Base-by-base conservation (phyloP, 169 alveolate genomes). In the Eimeria falciformis region DNA sequence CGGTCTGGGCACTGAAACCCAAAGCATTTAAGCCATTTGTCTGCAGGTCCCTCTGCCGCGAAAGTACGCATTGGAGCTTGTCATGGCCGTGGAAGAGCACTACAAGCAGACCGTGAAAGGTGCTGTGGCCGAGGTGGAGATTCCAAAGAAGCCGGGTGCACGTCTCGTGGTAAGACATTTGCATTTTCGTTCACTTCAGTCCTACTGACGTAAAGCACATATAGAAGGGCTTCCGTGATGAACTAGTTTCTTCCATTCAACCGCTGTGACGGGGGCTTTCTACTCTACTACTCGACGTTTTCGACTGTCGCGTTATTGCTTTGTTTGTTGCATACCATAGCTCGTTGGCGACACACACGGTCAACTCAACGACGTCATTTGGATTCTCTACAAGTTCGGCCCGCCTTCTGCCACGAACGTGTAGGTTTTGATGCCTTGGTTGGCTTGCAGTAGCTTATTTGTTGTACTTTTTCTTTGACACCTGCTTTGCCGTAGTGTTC, bases 331-430 rank as follows among this genome's bases (percentile, higher is more conserved):
- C 45, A 9, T 78, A 17, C 3, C 53, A 29, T 87, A 91, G 94
- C 88, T 91, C 23, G 94, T 91, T 9, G 98, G 98, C 9, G 98
- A 97, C 92, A 95, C 96, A 5, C 98, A 97, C 95, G 99, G 98
- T 9, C 99, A 97, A 94, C 95, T 97, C 65, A 95, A 96, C 86
- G 98, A 97, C 90, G 96, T 97, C 65, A 93, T 97, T 91, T 97
- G 98, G 97, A 93, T 97, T 21, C 95, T 97, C 93, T 96, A 95
- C 94, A 95, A 96, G 85, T 96, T 96, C 88, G 99, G 99, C 0
- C 96, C 97, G 33, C 99, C 99, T 50, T 95, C 96, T 27, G 94
- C 96, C 40, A 97, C 97, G 79, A 97, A 95, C 94, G 91, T 89
- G 95, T 92, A 73, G 25, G 91, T n/a, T 12, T 33, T 33, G 40